Base-by-base conservation (phyloP, 176 grass and related monocot genomes). In the Sorghum bicolor region DNA sequence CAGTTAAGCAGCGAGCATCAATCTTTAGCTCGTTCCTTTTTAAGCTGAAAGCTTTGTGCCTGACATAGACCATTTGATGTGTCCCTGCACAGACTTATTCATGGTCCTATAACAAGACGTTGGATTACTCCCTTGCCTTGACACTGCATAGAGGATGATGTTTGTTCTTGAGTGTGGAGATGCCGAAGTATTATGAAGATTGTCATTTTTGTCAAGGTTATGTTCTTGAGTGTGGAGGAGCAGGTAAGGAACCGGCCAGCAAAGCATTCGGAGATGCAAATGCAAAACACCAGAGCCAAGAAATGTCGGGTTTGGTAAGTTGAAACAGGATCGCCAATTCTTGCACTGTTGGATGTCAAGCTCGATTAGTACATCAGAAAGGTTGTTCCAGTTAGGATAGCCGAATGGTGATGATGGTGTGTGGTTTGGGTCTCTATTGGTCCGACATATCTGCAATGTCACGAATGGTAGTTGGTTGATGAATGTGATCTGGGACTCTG, bases 1-100 rank as follows among this genome's bases (percentile, higher is more conserved):
- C 84, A 94, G 31, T 86, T 98, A 84, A 95, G 87, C 82, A 93
- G 71, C 26, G 88, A 92, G 69, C 90, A 92, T 74, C 84, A 79
- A 33, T 75, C 80, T 62, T 62, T 86, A 60, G 84, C 88, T 11
- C 1, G 12, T 62, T 90, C 84, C 29, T 90, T 90, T 32, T 90
- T 90, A 52, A 74, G 36, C 48, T 90, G 79, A 87, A 17, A 64
- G 29, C 39, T 1, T 43, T 68, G 45, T 24, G 30, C 43, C 47
- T 69, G 76, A n/a, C 20, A 58, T 76, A 41, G 45, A 76, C 20
- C 33, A 36, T 78, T 78, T 86, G 74, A 41, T 16, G n/a, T 48
- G 66, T 20, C 66, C 65, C 65, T 34, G 31, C 40, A 7, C 40
- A 40, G 62, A 22, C 19, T 5, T 45, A 58, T 31, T 78, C 71